Evolutionary conservation across 768 basidiomycete genomes (phyloP).

Genomic region (Daedaleopsis sinensis): DNA sequence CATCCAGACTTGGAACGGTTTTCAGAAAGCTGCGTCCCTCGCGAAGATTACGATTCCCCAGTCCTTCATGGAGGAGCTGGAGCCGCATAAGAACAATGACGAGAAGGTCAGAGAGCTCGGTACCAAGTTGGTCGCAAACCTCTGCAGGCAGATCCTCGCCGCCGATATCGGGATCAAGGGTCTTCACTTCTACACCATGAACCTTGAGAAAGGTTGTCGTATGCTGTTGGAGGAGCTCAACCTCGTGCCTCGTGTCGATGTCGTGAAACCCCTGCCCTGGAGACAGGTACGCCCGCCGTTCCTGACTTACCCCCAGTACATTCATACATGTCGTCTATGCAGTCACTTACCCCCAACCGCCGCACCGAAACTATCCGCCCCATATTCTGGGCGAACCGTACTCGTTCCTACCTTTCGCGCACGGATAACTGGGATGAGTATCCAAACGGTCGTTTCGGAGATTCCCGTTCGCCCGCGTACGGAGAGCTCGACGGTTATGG

Average conservation of each 20-base stretch:
- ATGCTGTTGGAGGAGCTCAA: constrained; percentile 94
- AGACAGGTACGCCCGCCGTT: constrained; percentile 65
- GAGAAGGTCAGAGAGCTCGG: constrained; percentile 92
- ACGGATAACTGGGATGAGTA: constrained; percentile 99
- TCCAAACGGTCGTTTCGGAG: constrained; percentile 98
- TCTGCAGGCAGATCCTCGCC: constrained; percentile 86
- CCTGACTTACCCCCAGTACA: not conserved
- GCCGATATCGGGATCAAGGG: constrained; percentile 85
- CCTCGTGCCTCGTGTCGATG: constrained; percentile 85
- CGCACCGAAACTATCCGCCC: constrained; percentile 93
- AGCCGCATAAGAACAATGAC: constrained; percentile 89
- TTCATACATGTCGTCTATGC: constrained; percentile 4
- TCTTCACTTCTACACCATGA: constrained; percentile 97
- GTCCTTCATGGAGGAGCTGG: constrained; percentile 70
- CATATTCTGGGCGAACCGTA: constrained; percentile 98
- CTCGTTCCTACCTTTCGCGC: constrained; percentile 92
- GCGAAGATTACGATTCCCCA: constrained; percentile 82
- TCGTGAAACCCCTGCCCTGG: constrained; percentile 96
- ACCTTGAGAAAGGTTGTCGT: constrained; percentile 91
- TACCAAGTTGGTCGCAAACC: constrained; percentile 91
- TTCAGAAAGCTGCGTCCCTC: constrained; percentile 78
- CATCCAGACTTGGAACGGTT: constrained; percentile 96
- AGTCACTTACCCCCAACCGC: constrained; percentile 92
- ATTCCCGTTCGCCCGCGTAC: constrained; percentile 95
- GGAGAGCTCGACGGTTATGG: constrained; percentile 98